phyloP scores from a whole-genome alignment of 805 yeast species.

The Danielozyma ontarioensis region DNA sequence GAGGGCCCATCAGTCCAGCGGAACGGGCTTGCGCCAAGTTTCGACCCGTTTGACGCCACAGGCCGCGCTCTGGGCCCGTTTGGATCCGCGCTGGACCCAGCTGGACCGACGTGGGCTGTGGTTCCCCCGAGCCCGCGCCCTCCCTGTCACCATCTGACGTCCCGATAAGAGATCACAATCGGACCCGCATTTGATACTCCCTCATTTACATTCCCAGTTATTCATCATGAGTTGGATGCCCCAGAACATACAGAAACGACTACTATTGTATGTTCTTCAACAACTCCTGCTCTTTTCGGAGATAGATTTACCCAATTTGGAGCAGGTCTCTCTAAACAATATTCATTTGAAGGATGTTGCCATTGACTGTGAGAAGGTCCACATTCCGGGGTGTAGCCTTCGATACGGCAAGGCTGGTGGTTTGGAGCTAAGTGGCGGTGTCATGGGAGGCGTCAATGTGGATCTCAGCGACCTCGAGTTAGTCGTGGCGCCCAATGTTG shows the following conservation, averaged over 20 bases:
- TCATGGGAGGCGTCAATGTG: slow-evolving; percentile 66
- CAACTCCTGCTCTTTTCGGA: slow-evolving; percentile 79
- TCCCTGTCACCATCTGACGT: too few relatives aligned
- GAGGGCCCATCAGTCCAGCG: too few relatives aligned
- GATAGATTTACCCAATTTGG: slow-evolving; percentile 74
- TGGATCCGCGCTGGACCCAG: too few relatives aligned
- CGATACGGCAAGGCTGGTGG: slow-evolving; percentile 56
- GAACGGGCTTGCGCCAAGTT: too few relatives aligned
- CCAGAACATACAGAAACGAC: slow-evolving; percentile 76
- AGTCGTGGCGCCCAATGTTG: slow-evolving; percentile 33
- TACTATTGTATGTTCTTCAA: slow-evolving; percentile 72
- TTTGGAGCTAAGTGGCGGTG: slow-evolving; percentile 54
- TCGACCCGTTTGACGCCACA: too few relatives aligned
- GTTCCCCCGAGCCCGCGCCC: too few relatives aligned
- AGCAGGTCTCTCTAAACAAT: slow-evolving; percentile 62
- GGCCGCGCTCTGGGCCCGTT: too few relatives aligned
- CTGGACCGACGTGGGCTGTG: too few relatives aligned
- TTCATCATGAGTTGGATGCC: slow-evolving; percentile 61
- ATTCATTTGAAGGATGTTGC: slow-evolving; percentile 53
- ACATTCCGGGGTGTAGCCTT: slow-evolving; percentile 58
- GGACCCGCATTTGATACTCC: too few relatives aligned
- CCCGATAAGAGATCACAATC: too few relatives aligned
- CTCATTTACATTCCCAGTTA: too few relatives aligned
- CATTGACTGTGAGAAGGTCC: slow-evolving; percentile 66
- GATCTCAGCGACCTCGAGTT: slow-evolving; percentile 51